Percentiles rank a stretch among this genome's conserved stretches.
Evolutionary conservation across 176 grass and related monocot species (phyloP).

Genomic region (Saccharum spontaneum): DNA sequence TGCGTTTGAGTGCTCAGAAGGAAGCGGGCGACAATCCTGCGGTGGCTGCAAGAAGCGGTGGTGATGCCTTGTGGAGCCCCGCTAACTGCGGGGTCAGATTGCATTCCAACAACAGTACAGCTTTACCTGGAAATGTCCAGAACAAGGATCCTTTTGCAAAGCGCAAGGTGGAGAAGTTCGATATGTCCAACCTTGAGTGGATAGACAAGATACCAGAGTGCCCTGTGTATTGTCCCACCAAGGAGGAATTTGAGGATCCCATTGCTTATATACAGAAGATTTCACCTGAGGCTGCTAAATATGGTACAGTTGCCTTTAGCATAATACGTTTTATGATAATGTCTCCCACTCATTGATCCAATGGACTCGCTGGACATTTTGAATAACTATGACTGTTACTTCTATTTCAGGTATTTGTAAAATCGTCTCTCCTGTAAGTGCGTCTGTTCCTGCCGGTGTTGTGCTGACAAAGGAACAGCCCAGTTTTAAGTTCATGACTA

Average conservation of each 20-base stretch:
- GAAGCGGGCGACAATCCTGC: constrained; percentile 11
- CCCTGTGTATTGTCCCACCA: constrained; percentile 79
- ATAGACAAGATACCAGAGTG: constrained; percentile 83
- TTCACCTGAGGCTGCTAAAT: constrained; percentile 67
- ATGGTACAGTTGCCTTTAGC: constrained; percentile 42
- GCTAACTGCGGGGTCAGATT: constrained; percentile 64
- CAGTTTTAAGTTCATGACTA: constrained; percentile 93
- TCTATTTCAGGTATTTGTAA: constrained; percentile 83
- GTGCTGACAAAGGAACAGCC: constrained; percentile 85
- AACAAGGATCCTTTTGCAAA: constrained; percentile 70
- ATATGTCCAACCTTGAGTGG: constrained; percentile 85
- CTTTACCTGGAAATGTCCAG: constrained; percentile 21
- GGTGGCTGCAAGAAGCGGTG: constrained; percentile 60
- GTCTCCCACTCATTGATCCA: neutral
- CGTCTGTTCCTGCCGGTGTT: constrained; percentile 82
- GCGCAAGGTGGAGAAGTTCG: constrained; percentile 69
- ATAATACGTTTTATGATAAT: neutral
- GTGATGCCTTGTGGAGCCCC: constrained; percentile 59
- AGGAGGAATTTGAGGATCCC: constrained; percentile 84
- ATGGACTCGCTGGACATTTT: neutral
- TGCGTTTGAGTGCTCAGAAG: constrained; percentile 42
- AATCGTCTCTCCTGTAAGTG: constrained; percentile 74
- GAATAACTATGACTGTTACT: neutral
- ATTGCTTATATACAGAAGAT: constrained; percentile 87
- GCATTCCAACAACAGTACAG: constrained; percentile 30